Evolutionary conservation across 495 filamentous ascomycete species (phyloP).

Genomic region (Geoglossum glabrum): DNA sequence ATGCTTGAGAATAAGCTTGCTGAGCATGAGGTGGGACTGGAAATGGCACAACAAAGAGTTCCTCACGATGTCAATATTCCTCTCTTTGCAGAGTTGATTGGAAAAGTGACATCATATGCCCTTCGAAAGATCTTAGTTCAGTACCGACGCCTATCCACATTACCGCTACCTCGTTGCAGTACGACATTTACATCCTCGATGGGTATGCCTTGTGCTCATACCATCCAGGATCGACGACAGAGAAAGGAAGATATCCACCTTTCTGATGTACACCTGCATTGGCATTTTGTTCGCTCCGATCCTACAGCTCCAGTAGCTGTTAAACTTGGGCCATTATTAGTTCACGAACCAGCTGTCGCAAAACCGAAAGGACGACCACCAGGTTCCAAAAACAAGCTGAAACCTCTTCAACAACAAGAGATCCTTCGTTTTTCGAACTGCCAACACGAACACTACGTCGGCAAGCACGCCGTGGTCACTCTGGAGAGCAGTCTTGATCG

Average conservation of each 20-base stretch:
- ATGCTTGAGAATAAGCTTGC: background rate
- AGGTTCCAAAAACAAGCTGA: background rate
- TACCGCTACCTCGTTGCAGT: too few relatives aligned
- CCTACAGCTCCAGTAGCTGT: background rate
- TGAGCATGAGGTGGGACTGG: background rate
- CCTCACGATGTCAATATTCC: background rate
- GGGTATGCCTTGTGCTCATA: background rate
- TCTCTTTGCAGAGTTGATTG: background rate
- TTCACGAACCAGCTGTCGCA: background rate
- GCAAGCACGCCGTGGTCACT: background rate
- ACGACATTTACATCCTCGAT: too few relatives aligned
- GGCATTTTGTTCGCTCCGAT: background rate
- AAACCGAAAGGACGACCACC: background rate
- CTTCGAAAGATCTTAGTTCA: background rate
- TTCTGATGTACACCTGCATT: background rate
- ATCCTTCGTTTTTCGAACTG: background rate
- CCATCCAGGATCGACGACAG: background rate
- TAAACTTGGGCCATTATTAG: background rate
- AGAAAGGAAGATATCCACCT: background rate
- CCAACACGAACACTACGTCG: background rate
- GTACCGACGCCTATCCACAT: background rate
- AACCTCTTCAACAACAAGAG: background rate
- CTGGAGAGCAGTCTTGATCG: background rate
- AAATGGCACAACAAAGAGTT: background rate
- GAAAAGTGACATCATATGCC: background rate